A percentile compares a stretch with the other conserved stretches of the same genome.
Evolutionary conservation across 257 asterid species (phyloP).

Genomic region (Ehretia macrophylla): DNA sequence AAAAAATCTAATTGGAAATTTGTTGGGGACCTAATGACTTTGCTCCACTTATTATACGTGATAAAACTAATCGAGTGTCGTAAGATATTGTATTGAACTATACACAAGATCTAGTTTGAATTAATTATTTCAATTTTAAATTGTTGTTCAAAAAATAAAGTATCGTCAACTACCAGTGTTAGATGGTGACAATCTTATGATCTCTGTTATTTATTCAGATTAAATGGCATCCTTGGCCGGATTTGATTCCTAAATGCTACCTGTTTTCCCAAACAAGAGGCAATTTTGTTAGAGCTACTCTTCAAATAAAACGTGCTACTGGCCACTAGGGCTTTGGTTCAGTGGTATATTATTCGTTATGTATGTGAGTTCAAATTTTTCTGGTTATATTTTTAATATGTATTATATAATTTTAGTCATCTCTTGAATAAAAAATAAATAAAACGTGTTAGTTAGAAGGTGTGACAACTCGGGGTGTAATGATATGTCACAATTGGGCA

Average conservation of each 20-base stretch:
- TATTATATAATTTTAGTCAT: too few relatives aligned
- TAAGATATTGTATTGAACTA: slow-evolving; percentile 56
- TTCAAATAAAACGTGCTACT: slow-evolving; percentile 55
- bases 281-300: slow-evolving; percentile 86
- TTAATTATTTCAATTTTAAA: slow-evolving; percentile 27
- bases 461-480: too few relatives aligned
- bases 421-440: too few relatives aligned
- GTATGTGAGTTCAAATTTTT: too few relatives aligned
- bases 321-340: too few relatives aligned
- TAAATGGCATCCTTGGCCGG: slow-evolving; percentile 1
- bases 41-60: slow-evolving; percentile 66
- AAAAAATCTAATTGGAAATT: too few relatives aligned
- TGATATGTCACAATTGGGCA: too few relatives aligned
- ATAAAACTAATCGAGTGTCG: slow-evolving; percentile 81
- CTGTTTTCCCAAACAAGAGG: slow-evolving; percentile 90
- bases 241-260: slow-evolving; percentile 10
- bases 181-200: slow-evolving; percentile 65
- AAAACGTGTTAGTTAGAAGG: not conserved
- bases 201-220: not conserved
- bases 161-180: slow-evolving; percentile 89
- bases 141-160: slow-evolving; percentile 73
- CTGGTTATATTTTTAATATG: too few relatives aligned
- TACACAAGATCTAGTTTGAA: not conserved
- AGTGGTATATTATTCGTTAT: too few relatives aligned
- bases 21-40: slow-evolving; percentile 88